These are phyloP conservation scores for Vigna unguiculata DNA, from an alignment of 306 rosid species.

Conservation along the genomic window DNA sequence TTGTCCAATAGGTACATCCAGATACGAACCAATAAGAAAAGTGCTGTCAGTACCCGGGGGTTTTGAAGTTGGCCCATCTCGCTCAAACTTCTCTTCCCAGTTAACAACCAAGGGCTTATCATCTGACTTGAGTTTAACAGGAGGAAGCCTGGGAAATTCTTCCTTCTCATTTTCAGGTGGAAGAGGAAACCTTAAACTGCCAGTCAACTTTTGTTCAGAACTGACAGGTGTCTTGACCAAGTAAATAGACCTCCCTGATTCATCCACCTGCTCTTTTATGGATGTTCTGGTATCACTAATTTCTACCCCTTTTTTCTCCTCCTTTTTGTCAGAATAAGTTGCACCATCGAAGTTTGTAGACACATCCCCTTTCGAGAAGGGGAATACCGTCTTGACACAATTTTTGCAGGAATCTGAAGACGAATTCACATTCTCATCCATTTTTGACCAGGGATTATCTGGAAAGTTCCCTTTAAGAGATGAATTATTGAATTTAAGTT, in stretches of 20 bases:
- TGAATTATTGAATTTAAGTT: conserved; percentile 52
- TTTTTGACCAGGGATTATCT: conserved; percentile 75
- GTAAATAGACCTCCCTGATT: conserved; percentile 80
- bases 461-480: conserved; percentile 61
- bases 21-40: conserved; percentile 77
- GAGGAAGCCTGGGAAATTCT: conserved; percentile 90
- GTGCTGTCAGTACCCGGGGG: conserved; percentile 59
- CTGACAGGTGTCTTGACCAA: conserved; percentile 65
- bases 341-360: conserved; percentile 57
- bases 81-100: conserved; percentile 90
- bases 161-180: conserved; percentile 73
- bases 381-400: conserved; percentile 83
- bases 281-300: conserved; percentile 61
- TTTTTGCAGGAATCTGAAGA: conserved; percentile 77
- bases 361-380: conserved; percentile 67
- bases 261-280: conserved; percentile 86
- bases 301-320: conserved; percentile 68
- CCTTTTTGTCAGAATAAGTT: conserved; percentile 64
- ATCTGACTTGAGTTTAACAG: conserved; percentile 88
- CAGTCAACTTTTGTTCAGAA: conserved; percentile 41
- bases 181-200: conserved; percentile 67
- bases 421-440: conserved; percentile 58
- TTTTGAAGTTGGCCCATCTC: conserved; percentile 63
- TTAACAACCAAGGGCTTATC: conserved; percentile 70
- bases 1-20: conserved; percentile 92